A percentile compares a stretch with the other conserved stretches of the same genome.
Conservation (phyloP, 23 red algal genomes). For the Rhodosorus marinus region DNA sequence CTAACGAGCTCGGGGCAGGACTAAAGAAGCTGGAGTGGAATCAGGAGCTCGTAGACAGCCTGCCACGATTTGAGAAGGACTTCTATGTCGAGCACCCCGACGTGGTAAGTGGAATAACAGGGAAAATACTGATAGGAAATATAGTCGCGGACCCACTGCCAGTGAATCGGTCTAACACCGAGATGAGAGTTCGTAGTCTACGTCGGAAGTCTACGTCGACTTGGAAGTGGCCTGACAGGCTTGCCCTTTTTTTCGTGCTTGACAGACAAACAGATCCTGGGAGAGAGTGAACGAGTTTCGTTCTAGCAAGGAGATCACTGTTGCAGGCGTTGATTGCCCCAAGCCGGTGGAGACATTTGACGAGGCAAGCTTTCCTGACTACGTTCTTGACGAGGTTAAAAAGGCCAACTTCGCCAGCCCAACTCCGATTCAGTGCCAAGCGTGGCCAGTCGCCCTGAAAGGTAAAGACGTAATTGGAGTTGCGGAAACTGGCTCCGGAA, state of each 20-base stretch:
- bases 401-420: constrained; percentile 30
- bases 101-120: constrained; percentile 27
- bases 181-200: too few species aligned
- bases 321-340: constrained; percentile 33
- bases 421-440: constrained; percentile 85
- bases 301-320: constrained; percentile 40
- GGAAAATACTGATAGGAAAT: too few species aligned
- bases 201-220: too few species aligned
- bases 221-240: too few species aligned
- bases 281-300: too few species aligned
- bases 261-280: too few species aligned
- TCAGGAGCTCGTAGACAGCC: constrained; percentile 10
- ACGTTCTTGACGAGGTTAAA: constrained; percentile 59
- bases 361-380: constrained; percentile 83
- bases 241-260: too few species aligned
- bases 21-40: constrained; percentile 17
- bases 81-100: constrained; percentile 96
- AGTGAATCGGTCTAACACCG: too few species aligned
- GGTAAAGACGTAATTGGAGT: constrained; percentile 82
- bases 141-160: too few species aligned
- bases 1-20: constrained; percentile 15
- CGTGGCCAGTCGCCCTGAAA: constrained; percentile 79
- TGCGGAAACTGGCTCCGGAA: constrained; percentile 79
- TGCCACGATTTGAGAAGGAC: constrained; percentile 76
- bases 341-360: constrained; percentile 60